These are phyloP conservation scores for Diaporthe velutina DNA, from an alignment of 2,329 filamentous ascomycete species.

Conservation along the genomic window DNA sequence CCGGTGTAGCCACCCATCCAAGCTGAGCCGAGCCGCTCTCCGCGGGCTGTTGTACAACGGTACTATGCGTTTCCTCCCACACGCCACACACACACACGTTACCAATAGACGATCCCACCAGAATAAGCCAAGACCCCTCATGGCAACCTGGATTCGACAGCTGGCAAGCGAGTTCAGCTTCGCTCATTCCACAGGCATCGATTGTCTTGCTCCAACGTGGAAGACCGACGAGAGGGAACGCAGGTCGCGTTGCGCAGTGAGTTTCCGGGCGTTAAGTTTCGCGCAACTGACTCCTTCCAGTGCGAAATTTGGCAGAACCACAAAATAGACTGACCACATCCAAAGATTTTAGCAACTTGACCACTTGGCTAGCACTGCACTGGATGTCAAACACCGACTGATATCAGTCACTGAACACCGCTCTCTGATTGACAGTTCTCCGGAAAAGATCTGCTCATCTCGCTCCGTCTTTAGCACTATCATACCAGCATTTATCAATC, in stretches of 20 bases:
- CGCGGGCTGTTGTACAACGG: no score
- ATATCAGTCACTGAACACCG: not conserved
- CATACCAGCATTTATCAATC: not conserved
- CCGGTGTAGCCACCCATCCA: not conserved
- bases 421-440: not conserved
- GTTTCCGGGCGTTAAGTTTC: not conserved
- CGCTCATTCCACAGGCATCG: not conserved
- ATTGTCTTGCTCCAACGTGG: no score
- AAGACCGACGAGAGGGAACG: not conserved
- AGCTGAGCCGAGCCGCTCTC: not conserved
- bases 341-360: not conserved
- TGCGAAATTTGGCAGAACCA: not conserved
- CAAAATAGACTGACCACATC: no score
- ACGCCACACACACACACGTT: not conserved
- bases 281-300: not conserved
- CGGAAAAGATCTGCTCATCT: no score
- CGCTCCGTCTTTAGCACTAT: not conserved
- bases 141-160: not conserved
- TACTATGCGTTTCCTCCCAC: not conserved
- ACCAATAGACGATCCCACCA: not conserved
- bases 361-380: not conserved
- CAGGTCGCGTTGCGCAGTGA: not conserved
- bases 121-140: not conserved
- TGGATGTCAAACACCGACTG: not conserved
- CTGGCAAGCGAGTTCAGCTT: not conserved